Conservation (phyloP, 441 rosid genomes). For the Gossypium lobatum region DNA sequence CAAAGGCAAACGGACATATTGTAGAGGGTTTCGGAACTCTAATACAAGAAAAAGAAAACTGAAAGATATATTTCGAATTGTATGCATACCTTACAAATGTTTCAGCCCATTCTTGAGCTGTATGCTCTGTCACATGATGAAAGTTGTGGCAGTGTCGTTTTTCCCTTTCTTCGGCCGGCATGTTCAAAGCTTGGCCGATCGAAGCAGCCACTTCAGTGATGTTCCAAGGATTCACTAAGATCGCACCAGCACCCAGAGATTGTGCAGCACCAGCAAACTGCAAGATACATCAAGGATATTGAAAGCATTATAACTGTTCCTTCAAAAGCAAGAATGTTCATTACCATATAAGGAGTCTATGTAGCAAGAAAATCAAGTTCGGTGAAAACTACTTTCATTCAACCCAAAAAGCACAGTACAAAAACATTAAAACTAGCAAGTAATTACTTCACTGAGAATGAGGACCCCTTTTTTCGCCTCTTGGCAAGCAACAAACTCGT, state of each 20-base stretch:
- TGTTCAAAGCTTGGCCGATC: slow-evolving; percentile 74
- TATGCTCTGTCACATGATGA: slow-evolving; percentile 70
- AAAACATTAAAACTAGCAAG: slow-evolving; percentile 12
- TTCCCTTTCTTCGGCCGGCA: slow-evolving; percentile 82
- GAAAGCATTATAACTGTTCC: neutral
- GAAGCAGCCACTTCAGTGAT: slow-evolving; percentile 96
- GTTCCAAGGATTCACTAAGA: slow-evolving; percentile 99
- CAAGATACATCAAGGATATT: slow-evolving; percentile 15
- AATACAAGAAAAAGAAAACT: neutral
- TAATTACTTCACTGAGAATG: slow-evolving; percentile 91
- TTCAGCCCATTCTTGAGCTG: slow-evolving; percentile 99
- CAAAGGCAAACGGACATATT: neutral
- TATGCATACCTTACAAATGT: slow-evolving; percentile 84
- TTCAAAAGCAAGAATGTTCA: neutral
- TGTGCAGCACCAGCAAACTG: slow-evolving; percentile 99
- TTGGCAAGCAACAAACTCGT: slow-evolving; percentile 98
- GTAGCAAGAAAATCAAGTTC: neutral
- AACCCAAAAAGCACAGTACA: neutral
- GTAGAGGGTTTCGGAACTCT: neutral
- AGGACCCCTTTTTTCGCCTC: slow-evolving; percentile 95
- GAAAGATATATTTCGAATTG: neutral
- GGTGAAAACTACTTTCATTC: neutral
- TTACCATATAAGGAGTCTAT: neutral
- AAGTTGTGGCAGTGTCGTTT: slow-evolving; percentile 83
- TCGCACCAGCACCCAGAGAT: slow-evolving; percentile 97